phyloP scores from a whole-genome alignment of 495 filamentous ascomycete species.

The Achaetomiella virescens region DNA sequence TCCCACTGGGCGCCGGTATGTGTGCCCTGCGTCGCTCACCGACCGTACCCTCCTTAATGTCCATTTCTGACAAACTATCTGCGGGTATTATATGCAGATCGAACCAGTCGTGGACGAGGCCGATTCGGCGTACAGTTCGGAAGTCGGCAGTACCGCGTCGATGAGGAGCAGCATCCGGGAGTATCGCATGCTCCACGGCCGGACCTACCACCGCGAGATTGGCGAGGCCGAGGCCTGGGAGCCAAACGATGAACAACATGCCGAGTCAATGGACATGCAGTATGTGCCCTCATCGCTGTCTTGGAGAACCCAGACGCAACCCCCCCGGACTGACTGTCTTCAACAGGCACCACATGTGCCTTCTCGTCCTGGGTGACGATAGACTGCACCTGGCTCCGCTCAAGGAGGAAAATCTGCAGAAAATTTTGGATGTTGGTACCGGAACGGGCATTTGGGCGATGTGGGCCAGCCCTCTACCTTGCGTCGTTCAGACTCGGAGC shows the following conservation, averaged over 20 bases:
- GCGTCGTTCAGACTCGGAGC: too few species aligned
- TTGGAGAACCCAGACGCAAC: slow-evolving; percentile 44
- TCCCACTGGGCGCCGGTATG: not conserved
- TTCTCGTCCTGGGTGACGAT: not conserved
- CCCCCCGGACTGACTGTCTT: not conserved
- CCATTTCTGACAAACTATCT: too few species aligned
- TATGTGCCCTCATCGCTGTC: too few species aligned
- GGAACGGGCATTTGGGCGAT: too few species aligned
- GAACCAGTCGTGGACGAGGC: not conserved
- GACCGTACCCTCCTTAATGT: too few species aligned
- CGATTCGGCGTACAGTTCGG: not conserved
- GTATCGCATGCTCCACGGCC: slow-evolving; percentile 23
- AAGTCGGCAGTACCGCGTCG: slow-evolving; percentile 11
- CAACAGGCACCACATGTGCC: not conserved
- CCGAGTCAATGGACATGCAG: not conserved
- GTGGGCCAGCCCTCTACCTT: too few species aligned
- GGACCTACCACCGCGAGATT: slow-evolving; percentile 22
- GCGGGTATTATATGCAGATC: too few species aligned
- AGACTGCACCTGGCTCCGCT: not conserved
- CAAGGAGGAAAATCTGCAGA: not conserved
- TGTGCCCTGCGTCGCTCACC: not conserved
- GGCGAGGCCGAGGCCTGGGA: slow-evolving; percentile 20
- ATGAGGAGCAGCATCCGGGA: slow-evolving; percentile 22
- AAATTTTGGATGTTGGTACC: too few species aligned
- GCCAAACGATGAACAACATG: not conserved